A percentile compares a stretch with the other conserved stretches of the same genome.
These are phyloP conservation scores for Septoria petroselini DNA, from an alignment of 2,329 filamentous ascomycete species.

Conservation along the genomic window DNA sequence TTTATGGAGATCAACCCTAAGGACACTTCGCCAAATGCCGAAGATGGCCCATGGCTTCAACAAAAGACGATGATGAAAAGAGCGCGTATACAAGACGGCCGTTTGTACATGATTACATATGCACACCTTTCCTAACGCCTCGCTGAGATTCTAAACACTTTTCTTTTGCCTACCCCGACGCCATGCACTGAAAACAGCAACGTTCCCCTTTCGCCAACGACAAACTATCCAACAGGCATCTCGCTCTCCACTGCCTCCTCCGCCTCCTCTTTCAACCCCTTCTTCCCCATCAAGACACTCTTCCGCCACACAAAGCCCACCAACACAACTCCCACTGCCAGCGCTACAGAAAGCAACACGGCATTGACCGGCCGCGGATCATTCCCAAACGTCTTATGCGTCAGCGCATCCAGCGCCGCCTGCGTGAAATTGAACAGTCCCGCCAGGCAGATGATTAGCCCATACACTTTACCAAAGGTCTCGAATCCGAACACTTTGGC, in stretches of 20 bases:
- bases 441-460: slow-evolving; percentile 79
- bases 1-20: neutral
- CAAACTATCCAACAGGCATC: slow-evolving; percentile 42
- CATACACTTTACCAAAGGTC: slow-evolving; percentile 93
- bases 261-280: slow-evolving; percentile 45
- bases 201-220: slow-evolving; percentile 29
- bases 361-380: slow-evolving; percentile 77
- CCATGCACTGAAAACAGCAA: too few relatives aligned
- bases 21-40: too few relatives aligned
- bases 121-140: too few relatives aligned
- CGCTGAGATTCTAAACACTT: too few relatives aligned
- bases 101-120: too few relatives aligned
- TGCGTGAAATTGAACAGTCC: slow-evolving; percentile 83
- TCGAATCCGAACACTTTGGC: slow-evolving; percentile 91
- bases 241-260: slow-evolving; percentile 42
- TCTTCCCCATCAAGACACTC: slow-evolving; percentile 45
- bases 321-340: slow-evolving; percentile 62
- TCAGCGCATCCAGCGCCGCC: slow-evolving; percentile 72
- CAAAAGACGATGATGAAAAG: too few relatives aligned
- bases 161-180: too few relatives aligned
- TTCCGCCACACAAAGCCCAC: slow-evolving; percentile 63
- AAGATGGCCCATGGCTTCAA: too few relatives aligned
- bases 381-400: slow-evolving; percentile 67
- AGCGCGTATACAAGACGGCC: too few relatives aligned
- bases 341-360: slow-evolving; percentile 59